These are phyloP conservation scores for Verbena officinalis DNA, from an alignment of 257 asterid genomes.

Conservation along the genomic window DNA sequence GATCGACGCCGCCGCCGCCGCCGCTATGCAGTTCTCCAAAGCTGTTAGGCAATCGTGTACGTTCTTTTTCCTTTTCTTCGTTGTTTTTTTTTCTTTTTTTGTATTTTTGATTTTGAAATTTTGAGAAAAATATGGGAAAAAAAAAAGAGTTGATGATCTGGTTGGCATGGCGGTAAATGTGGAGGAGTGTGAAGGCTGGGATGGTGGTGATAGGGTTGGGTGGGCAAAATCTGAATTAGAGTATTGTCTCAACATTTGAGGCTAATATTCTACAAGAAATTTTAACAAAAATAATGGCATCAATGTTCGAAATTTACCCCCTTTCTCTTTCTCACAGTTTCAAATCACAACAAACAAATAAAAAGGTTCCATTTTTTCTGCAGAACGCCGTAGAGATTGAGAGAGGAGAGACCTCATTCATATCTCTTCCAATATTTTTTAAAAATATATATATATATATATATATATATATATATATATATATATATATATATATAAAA, in stretches of 20 bases:
- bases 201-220: neutral
- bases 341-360: conserved; percentile 3
- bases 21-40: neutral
- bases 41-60: neutral
- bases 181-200: conserved; percentile 13
- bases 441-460: too few species aligned
- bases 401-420: conserved; percentile 12
- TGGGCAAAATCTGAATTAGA: neutral
- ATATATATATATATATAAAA: too few species aligned
- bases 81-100: neutral
- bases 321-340: conserved; percentile 20
- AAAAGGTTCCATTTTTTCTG: conserved; percentile 20
- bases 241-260: conserved; percentile 15
- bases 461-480: too few species aligned
- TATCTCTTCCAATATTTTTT: conserved; percentile 9
- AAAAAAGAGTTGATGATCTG: neutral
- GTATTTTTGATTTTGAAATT: neutral
- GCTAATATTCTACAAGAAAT: conserved; percentile 18
- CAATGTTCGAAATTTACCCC: conserved; percentile 2
- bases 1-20: neutral
- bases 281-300: conserved; percentile 8
- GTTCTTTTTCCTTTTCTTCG: neutral
- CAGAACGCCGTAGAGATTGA: conserved; percentile 18
- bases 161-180: conserved; percentile 30
- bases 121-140: neutral